Base-by-base conservation (phyloP, 2,329 filamentous ascomycete genomes). In the Metarhizium sp. region DNA sequence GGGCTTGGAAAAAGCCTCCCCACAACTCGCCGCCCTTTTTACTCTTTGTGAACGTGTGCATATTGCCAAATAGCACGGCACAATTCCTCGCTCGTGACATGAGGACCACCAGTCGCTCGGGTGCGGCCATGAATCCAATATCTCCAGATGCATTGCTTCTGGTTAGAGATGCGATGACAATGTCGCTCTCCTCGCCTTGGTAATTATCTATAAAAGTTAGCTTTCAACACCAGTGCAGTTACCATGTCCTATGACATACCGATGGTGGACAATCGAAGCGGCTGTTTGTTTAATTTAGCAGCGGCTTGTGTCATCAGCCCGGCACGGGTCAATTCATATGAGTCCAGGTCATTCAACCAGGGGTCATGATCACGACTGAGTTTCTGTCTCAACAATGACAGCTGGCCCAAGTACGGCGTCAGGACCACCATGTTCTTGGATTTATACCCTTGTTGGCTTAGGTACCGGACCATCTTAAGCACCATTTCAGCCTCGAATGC, bases 121-220 rank as follows among this genome's bases (percentile, higher is more conserved):
- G 80, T 0, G 84, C 74, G 0, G 72, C 64, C 75, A 91, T 82
- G 64, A 91, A 91, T 0, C 88, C 87, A 34, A 90, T 87, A 1
- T 90, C 82, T 0, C 80, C 78, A 0, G 64, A 63, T 0, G 62
- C 56, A 59, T 91, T 91, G 64, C 86, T 87, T 4, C 88, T 73
- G 0, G 85, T 88, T 11, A 91, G 66, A 0, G 84, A 86, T 0
- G 74, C 80, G 7, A 92, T 78, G 0, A 90, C 83, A 16, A 92
- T 85, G 1, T 90, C 81, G 42, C 81, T 84, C 59, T 92, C 87
- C 62, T 91, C 87, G 1, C 88, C 87, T 65, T 91, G 88, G 56
- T 87, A 92, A 58, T 91, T 91, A 58, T 91, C 87, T 85, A 20
- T 42, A 2, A 3, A 0, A 7, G 16, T 18, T 60, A 25, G 55